A percentile compares a stretch with the other conserved stretches of the same genome.
Evolutionary conservation across 441 rosid species (phyloP).

Genomic region (Pelargonium cotyledonis): DNA sequence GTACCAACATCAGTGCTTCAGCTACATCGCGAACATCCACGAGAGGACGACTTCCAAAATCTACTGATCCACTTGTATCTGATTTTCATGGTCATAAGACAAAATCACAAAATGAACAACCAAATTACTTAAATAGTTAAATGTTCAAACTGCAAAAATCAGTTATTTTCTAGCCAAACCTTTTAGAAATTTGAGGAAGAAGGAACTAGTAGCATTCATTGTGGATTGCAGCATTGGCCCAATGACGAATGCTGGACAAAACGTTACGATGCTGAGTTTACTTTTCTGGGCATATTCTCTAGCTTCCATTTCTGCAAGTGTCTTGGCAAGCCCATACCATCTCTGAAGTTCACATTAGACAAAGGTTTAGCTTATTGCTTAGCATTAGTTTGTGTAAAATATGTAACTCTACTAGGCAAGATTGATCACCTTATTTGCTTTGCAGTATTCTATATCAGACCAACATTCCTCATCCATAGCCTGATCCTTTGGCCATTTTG

Average conservation of each 20-base stretch:
- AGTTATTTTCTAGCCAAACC: too few species aligned
- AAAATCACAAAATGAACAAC: too few species aligned
- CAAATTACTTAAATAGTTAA: too few species aligned
- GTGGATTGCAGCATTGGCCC: slow-evolving; percentile 47
- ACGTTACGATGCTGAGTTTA: slow-evolving; percentile 25
- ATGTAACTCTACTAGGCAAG: too few species aligned
- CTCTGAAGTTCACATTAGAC: slow-evolving; percentile 16
- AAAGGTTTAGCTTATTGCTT: too few species aligned
- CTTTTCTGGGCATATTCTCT: slow-evolving; percentile 29
- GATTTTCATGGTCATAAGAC: too few species aligned
- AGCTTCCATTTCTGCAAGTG: slow-evolving; percentile 37
- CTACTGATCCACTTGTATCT: too few species aligned
- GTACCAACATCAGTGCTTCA: slow-evolving; percentile 32
- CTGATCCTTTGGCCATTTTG: slow-evolving; percentile 32
- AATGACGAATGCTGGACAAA: slow-evolving; percentile 30
- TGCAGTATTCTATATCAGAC: slow-evolving; percentile 30
- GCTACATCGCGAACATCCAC: slow-evolving; percentile 41
- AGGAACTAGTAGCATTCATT: slow-evolving; percentile 33
- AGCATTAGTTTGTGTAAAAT: too few species aligned
- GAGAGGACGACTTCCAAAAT: slow-evolving; percentile 23
- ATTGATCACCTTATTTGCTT: slow-evolving; percentile 24
- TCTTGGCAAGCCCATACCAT: slow-evolving; percentile 33
- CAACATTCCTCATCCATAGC: slow-evolving; percentile 31
- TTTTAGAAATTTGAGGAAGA: slow-evolving; percentile 25
- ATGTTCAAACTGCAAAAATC: too few species aligned